Percentiles rank a stretch among this genome's conserved stretches.
Evolutionary conservation across 2,329 filamentous ascomycete genomes (phyloP).

Genomic region (Chaetomium strumarium): DNA sequence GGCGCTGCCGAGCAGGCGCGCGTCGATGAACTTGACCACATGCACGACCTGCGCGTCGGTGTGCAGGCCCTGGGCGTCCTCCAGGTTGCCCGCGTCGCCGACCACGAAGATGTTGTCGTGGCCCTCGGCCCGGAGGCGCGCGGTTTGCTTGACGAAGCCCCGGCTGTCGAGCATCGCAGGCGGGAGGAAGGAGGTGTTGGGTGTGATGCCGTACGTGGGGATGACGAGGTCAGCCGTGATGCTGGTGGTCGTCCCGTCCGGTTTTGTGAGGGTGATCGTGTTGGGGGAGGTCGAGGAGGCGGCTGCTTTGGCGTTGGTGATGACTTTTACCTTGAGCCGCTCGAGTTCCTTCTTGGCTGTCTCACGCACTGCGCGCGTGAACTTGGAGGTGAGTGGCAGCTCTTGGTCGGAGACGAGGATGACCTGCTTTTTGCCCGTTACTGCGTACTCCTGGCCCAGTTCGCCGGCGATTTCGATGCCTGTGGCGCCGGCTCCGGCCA

Average conservation of each 20-base stretch:
- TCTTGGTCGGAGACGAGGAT: slow-evolving; percentile 37
- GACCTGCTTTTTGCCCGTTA: slow-evolving; percentile 40
- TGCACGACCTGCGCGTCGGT: slow-evolving; percentile 24
- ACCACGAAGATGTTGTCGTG: slow-evolving; percentile 28
- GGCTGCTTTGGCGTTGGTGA: slow-evolving; percentile 36
- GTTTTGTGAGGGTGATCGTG: slow-evolving; percentile 9
- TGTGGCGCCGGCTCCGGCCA: slow-evolving; percentile 47
- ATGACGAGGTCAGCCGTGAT: slow-evolving; percentile 41
- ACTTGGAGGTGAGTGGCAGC: slow-evolving; percentile 34
- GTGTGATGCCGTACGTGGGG: slow-evolving; percentile 39
- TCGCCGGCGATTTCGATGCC: slow-evolving; percentile 48
- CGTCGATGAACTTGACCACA: slow-evolving; percentile 23
- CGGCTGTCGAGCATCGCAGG: slow-evolving; percentile 24
- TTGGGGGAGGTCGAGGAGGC: not conserved
- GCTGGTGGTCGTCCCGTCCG: slow-evolving; percentile 18
- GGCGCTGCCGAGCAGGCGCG: slow-evolving; percentile 17
- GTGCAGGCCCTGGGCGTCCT: slow-evolving; percentile 21
- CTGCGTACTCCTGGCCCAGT: slow-evolving; percentile 42
- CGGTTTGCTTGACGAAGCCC: slow-evolving; percentile 24
- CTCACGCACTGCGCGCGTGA: slow-evolving; percentile 35
- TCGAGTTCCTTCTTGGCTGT: slow-evolving; percentile 35
- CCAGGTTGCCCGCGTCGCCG: slow-evolving; percentile 28
- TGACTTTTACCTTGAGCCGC: slow-evolving; percentile 38
- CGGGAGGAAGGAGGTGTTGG: slow-evolving; percentile 37
- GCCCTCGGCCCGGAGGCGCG: slow-evolving; percentile 25